Conservation (phyloP, 176 grass and related monocot species). For the Raddia guianensis region DNA sequence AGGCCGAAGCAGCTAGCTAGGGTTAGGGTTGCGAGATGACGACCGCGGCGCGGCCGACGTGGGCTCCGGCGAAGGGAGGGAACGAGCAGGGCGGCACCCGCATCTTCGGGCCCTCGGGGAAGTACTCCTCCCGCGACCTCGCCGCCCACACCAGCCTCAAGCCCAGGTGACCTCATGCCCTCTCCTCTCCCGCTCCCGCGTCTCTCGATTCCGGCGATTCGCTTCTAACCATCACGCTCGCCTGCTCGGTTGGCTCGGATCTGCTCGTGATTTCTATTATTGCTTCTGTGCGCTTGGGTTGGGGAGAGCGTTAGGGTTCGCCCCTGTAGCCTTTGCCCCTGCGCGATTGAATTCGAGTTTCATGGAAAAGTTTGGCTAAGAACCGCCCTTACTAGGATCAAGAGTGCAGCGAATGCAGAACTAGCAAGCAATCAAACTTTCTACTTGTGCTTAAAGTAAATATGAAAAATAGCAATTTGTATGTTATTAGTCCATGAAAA, state of each 20-base stretch:
- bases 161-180: conserved; percentile 52
- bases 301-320: conserved; percentile 24
- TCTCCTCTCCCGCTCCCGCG: not conserved
- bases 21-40: conserved; percentile 72
- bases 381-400: not conserved
- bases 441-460: not conserved
- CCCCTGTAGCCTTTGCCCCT: not conserved
- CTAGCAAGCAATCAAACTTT: not conserved
- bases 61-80: conserved; percentile 95
- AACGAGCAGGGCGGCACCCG: conserved; percentile 95
- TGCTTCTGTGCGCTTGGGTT: not conserved
- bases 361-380: not conserved
- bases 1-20: not conserved
- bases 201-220: not conserved
- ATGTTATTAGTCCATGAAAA: not conserved
- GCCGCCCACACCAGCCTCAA: conserved; percentile 95
- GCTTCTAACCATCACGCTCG: not conserved
- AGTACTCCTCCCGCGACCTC: conserved; percentile 91
- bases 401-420: not conserved
- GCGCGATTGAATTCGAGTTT: not conserved
- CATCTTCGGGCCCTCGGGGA: conserved; percentile 87
- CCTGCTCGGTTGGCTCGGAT: not conserved
- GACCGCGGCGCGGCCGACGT: conserved; percentile 94
- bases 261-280: not conserved
- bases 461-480: not conserved